phyloP scores from a whole-genome alignment of 805 yeast genomes.

The Ogataea pignaliae region DNA sequence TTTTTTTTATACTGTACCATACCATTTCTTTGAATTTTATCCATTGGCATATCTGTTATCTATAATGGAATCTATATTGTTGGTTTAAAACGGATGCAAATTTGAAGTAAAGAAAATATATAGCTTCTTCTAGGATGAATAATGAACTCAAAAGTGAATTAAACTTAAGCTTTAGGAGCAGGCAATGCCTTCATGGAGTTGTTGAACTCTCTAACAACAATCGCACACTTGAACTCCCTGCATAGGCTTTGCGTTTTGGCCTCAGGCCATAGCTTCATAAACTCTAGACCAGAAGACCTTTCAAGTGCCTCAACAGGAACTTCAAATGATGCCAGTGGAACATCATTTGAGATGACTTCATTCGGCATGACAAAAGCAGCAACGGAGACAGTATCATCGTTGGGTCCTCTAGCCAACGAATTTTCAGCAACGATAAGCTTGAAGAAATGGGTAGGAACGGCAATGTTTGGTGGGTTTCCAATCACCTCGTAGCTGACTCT shows the following conservation, averaged over 20 bases:
- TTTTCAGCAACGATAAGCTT: conserved; percentile 84
- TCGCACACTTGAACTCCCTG: conserved; percentile 71
- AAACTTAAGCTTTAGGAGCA: conserved; percentile 19
- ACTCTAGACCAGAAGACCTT: conserved; percentile 78
- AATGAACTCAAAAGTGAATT: not conserved
- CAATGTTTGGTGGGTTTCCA: conserved; percentile 93
- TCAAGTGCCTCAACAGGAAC: conserved; percentile 91
- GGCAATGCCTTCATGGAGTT: conserved; percentile 33
- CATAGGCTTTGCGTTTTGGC: conserved; percentile 62
- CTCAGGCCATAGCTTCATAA: conserved; percentile 64
- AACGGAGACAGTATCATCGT: conserved; percentile 51
- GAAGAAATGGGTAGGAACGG: conserved; percentile 97
- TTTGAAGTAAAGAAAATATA: no score
- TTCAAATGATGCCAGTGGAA: conserved; percentile 69
- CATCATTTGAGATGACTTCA: conserved; percentile 64
- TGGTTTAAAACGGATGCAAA: not conserved
- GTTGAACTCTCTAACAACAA: conserved; percentile 76
- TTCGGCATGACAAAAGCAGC: conserved; percentile 96
- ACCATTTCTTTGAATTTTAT: not conserved
- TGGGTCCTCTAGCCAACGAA: conserved; percentile 33
- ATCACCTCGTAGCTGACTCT: conserved; percentile 86
- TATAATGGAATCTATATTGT: not conserved
- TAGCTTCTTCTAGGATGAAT: not conserved
- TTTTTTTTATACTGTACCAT: not conserved
- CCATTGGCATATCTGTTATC: no score